phyloP scores from a whole-genome alignment of 768 basidiomycete species.

The Melanogaster broomeanus region DNA sequence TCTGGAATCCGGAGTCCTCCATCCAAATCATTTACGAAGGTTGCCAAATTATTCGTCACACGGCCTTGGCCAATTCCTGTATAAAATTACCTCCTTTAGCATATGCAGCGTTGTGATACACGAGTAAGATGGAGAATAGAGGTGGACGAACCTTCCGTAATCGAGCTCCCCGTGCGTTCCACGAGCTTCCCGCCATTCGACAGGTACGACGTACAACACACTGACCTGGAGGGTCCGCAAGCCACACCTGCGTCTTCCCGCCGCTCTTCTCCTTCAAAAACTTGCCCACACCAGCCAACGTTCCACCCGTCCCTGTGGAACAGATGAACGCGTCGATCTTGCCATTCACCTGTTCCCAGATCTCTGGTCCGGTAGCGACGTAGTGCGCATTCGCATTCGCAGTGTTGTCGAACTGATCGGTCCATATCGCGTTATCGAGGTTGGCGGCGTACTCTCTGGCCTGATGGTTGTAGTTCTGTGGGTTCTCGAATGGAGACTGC shows the following conservation, averaged over 20 bases:
- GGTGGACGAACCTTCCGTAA: conserved; percentile 74
- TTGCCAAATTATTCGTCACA: conserved; percentile 87
- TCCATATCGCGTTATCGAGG: conserved; percentile 88
- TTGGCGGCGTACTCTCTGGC: conserved; percentile 83
- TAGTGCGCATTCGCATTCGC: conserved; percentile 92
- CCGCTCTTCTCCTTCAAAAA: conserved; percentile 80
- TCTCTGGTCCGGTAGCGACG: conserved; percentile 90
- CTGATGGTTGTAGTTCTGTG: conserved; percentile 97
- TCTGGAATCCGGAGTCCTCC: conserved; percentile 90
- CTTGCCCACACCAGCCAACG: conserved; percentile 85
- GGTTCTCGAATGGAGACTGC: conserved; percentile 96
- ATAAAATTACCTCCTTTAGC: neutral
- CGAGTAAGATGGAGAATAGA: neutral
- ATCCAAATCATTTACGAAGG: conserved; percentile 73
- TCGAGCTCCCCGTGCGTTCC: conserved; percentile 83
- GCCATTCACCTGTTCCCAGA: conserved; percentile 87
- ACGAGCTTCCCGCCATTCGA: conserved; percentile 74
- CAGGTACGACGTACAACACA: conserved; percentile 82
- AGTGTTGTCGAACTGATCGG: conserved; percentile 96
- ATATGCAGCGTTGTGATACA: neutral
- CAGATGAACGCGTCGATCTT: conserved; percentile 90
- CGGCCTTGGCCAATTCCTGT: conserved; percentile 96
- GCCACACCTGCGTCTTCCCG: conserved; percentile 84
- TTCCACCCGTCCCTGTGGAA: conserved; percentile 94
- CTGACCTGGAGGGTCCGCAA: conserved; percentile 98